Evolutionary conservation across 2,329 filamentous ascomycete genomes (phyloP), one percentile per base, ranked within the genome.

Genomic region (Neobulgaria alba): DNA sequence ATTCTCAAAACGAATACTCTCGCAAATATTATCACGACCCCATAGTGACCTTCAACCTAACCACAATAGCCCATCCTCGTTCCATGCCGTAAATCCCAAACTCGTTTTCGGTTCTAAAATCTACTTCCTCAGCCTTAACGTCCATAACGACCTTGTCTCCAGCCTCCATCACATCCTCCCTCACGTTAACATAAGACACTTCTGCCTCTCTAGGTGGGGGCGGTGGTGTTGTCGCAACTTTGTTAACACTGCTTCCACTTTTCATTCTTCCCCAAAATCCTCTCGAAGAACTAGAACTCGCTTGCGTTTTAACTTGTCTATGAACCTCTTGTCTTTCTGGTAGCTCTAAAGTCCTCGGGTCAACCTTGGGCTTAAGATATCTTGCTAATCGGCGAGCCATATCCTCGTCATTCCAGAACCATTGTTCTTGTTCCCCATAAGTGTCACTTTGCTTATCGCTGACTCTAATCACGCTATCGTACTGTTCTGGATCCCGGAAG

Each of bases 21-120:
- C n/a, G n/a, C n/a, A n/a, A n/a, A n/a, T n/a, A n/a, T n/a, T n/a
- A n/a, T n/a, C n/a, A n/a, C n/a, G n/a, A n/a, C n/a, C n/a, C n/a
- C n/a, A n/a, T n/a, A n/a, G n/a, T n/a, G n/a, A 55, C 37, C 16
- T 29, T 42, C 29, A 58, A 38, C 29, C 41, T 43, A 15, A 58
- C 20, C 5, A 60, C 48, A 38, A 60, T 52, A 12, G 43, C 50
- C 42, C 46, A 58, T 1, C 55, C 57, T 7, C 41, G 52, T 29
- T 57, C 45, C 0, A 50, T 54, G 4, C 50, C 53, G 33, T 49
- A 54, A 19, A 94, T 77, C 4, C 80, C 85, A 31, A 85, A 66
- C 1, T 82, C 84, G 55, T 77, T 80, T 46, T 93, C 62, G 57
- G 80, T 85, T 43, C 77, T 72, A 58, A 79, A 75, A 3, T 76